phyloP scores from a whole-genome alignment of 1,284 basidiomycete genomes.

The Ceratobasidium sp. region DNA sequence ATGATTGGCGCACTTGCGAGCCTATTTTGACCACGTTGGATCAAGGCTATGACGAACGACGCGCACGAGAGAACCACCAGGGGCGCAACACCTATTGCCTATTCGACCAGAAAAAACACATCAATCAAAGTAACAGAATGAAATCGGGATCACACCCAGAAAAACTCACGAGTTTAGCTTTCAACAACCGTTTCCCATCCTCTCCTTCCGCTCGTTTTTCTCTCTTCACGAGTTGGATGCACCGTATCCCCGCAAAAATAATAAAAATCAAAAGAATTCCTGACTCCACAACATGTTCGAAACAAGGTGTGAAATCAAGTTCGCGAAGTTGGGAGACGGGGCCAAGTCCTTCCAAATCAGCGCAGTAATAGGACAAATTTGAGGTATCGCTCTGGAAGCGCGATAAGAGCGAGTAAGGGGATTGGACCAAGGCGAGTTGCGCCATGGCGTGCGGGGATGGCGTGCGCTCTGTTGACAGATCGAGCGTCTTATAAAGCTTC shows the following conservation, averaged over 20 bases:
- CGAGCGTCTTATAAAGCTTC: neutral
- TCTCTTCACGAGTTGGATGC: conserved; percentile 52
- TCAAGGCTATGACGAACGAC: conserved; percentile 55
- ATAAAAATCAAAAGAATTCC: conserved; percentile 63
- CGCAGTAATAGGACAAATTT: conserved; percentile 1
- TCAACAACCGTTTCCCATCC: conserved; percentile 62
- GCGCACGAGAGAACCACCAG: conserved; percentile 59
- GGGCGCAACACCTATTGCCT: conserved; percentile 60
- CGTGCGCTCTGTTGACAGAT: conserved; percentile 1
- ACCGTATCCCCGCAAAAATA: conserved; percentile 57
- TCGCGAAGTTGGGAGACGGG: conserved; percentile 68
- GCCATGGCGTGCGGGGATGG: conserved; percentile 39
- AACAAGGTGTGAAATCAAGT: conserved; percentile 87
- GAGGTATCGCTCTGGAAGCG: too few species aligned
- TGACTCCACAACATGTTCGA: conserved; percentile 78
- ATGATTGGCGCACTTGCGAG: conserved; percentile 48
- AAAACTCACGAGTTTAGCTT: conserved; percentile 70
- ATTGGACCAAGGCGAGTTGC: conserved; percentile 27
- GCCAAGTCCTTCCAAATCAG: conserved; percentile 67
- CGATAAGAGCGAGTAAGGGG: neutral
- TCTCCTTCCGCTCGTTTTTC: conserved; percentile 48
- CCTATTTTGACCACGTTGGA: conserved; percentile 45
- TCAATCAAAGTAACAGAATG: neutral
- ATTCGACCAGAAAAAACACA: conserved; percentile 14
- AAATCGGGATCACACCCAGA: neutral